Percentiles rank a stretch among this genome's conserved stretches.
These are phyloP conservation scores for Akebia trifoliata DNA, from an alignment of 164 flowering plant species.

Conservation along the genomic window DNA sequence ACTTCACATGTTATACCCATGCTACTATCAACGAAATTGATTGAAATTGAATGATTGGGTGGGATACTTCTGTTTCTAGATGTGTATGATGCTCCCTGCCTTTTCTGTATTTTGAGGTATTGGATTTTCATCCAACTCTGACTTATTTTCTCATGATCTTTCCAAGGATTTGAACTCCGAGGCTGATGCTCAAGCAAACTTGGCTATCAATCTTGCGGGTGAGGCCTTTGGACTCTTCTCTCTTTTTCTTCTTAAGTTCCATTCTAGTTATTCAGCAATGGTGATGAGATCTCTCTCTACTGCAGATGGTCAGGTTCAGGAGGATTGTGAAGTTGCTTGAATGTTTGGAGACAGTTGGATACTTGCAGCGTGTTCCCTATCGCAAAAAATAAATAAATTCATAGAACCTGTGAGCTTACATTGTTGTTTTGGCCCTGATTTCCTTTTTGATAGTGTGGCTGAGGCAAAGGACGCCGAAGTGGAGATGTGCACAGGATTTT, in stretches of 20 bases:
- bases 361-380: too few species aligned
- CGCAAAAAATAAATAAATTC: too few species aligned
- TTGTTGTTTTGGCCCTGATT: too few species aligned
- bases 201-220: conserved; percentile 59
- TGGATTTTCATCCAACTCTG: neutral
- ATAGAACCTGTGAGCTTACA: too few species aligned
- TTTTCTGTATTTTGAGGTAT: neutral
- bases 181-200: conserved; percentile 88
- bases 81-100: neutral
- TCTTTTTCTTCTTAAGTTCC: neutral
- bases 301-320: conserved; percentile 65
- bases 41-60: neutral
- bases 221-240: conserved; percentile 9
- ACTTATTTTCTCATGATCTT: neutral
- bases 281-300: conserved; percentile 2
- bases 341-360: neutral
- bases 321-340: conserved; percentile 20
- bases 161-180: conserved; percentile 61
- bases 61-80: too few species aligned
- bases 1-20: neutral
- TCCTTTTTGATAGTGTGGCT: too few species aligned
- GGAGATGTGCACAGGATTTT: too few species aligned
- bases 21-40: neutral
- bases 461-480: too few species aligned
- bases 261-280: neutral